These are phyloP conservation scores for Rauvolfia tetraphylla DNA, from an alignment of 257 asterid species.

Conservation along the genomic window DNA sequence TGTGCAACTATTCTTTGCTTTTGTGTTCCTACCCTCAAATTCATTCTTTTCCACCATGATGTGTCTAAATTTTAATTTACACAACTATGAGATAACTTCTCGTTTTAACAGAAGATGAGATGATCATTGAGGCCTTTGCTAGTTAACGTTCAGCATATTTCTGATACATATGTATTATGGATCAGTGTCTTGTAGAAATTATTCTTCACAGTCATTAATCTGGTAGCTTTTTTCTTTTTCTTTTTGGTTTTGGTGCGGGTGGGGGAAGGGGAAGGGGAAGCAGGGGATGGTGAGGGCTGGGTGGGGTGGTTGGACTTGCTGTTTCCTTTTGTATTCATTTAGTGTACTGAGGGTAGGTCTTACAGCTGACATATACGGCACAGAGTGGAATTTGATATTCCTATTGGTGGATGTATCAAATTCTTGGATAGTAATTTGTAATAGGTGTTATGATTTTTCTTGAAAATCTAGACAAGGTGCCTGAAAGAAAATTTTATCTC, in stretches of 20 bases:
- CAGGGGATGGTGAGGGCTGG: not conserved
- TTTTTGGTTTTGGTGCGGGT: too few relatives aligned
- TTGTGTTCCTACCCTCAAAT: not conserved
- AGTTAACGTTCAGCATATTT: not conserved
- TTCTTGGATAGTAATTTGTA: not conserved
- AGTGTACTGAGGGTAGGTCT: not conserved
- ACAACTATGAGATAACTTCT: not conserved
- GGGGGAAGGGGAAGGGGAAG: too few relatives aligned
- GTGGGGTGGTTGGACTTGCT: not conserved
- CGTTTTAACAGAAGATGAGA: not conserved
- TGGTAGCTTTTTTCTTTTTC: not conserved
- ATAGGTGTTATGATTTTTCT: not conserved
- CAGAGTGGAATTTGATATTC: not conserved
- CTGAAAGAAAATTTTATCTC: conserved; percentile 7
- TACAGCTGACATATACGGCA: not conserved
- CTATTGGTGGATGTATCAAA: not conserved
- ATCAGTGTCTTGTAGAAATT: not conserved
- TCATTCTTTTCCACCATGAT: not conserved
- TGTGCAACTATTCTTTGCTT: not conserved
- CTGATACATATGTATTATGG: not conserved
- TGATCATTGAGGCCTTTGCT: not conserved
- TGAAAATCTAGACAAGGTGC: not conserved
- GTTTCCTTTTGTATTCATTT: not conserved
- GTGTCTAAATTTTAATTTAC: not conserved
- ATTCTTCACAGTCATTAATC: not conserved